Evolutionary conservation across 345 rosid species (phyloP).

Genomic region (Iberis pinnata): DNA sequence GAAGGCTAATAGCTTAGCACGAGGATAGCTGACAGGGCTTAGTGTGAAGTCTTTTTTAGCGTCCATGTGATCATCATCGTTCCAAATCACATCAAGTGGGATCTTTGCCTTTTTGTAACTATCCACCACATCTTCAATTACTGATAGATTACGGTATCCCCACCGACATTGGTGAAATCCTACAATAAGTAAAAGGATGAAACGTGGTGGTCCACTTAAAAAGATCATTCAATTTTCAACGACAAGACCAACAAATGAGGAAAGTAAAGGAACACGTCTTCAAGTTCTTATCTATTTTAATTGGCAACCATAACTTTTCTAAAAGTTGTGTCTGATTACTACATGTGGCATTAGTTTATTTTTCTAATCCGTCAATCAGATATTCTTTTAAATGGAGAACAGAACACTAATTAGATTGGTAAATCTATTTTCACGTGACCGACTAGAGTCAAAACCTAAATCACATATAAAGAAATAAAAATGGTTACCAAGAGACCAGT

Average conservation of each 20-base stretch:
- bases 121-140: constrained; percentile 86
- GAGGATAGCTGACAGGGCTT: constrained; percentile 57
- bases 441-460: no score
- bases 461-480: background rate
- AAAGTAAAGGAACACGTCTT: constrained; percentile 6
- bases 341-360: no score
- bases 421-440: no score
- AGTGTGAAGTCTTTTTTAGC: constrained; percentile 89
- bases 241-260: constrained; percentile 13
- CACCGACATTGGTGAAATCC: constrained; percentile 98
- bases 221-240: background rate
- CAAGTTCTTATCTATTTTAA: constrained; percentile 8
- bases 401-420: no score
- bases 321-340: no score
- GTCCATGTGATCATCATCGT: constrained; percentile 98
- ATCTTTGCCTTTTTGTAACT: constrained; percentile 75
- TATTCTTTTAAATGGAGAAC: no score
- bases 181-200: no score
- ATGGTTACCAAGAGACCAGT: constrained; percentile 83
- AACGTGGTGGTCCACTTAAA: no score
- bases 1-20: constrained; percentile 69
- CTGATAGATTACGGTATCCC: constrained; percentile 95
- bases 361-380: no score
- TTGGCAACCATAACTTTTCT: background rate
- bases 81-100: constrained; percentile 95